Evolutionary conservation across 176 grass and related monocot species (phyloP), one percentile per base, ranked within the genome.

Genomic region (Lolium rigidum): DNA sequence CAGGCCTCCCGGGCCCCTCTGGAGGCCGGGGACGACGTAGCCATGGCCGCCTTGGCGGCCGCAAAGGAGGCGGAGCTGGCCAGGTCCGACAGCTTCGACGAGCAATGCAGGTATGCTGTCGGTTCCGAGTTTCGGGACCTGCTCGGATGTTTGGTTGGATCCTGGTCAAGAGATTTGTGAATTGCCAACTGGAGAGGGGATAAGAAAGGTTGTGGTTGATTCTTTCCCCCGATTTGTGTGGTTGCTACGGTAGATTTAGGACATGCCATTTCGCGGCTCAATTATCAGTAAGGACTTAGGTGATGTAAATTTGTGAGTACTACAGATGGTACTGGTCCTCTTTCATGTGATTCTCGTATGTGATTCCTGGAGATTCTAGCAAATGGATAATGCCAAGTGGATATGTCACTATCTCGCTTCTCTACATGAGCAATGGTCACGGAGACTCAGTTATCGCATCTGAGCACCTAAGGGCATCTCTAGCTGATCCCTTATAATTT

Each of bases 51-150:
- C 0, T 44, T 76, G 20, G 85, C 78, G 13, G 79, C 89, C 3
- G 77, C 84, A 1, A 89, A 88, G 83, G 90, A 82, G 57, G 82
- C 77, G 4, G 91, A 76, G 38, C 88, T 94, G 57, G 78, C 82
- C 1, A 91, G 90, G 77, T 80, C 84, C 10, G 93, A 99, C 35
- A 94, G 92, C 76, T 87, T 91, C 85, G 76, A 86, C 67, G 97
- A 96, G 73, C 85, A 95, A 84, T 99, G 97, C 94, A 99, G 97
- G 94, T 99, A 93, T 50, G 4, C 24, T 35, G 50, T 82, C 41
- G 46, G 15, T 83, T 24, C 15, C 10, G 55, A 13, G 10, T 37
- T 44, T 50, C 3, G 18, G 14, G 58, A 35, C 31, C 7, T 56
- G n/a, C 73, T 5, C 5, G 35, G 48, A 14, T 46, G n/a, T 78